phyloP scores from a whole-genome alignment of 306 rosid species.

The Vigna radiata region DNA sequence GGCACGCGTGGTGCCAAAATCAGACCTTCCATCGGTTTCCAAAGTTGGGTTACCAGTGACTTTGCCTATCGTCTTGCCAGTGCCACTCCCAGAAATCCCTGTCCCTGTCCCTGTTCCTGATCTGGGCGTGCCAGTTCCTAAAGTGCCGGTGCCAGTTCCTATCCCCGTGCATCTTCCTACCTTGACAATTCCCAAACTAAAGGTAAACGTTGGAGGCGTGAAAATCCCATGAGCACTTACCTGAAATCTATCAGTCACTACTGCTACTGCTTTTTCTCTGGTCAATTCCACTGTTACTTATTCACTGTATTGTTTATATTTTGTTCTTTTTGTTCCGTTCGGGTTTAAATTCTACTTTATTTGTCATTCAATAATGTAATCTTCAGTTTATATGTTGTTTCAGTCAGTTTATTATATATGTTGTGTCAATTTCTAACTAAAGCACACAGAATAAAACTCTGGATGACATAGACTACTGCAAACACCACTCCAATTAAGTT shows the following conservation, averaged over 20 bases:
- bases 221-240: constrained; percentile 12
- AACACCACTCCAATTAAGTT: too few species aligned
- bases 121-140: neutral
- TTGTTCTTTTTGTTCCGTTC: constrained; percentile 5
- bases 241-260: constrained; percentile 16
- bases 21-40: constrained; percentile 24
- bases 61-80: neutral
- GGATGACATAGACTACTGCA: too few species aligned
- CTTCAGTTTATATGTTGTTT: constrained; percentile 31
- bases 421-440: too few species aligned
- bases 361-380: constrained; percentile 25
- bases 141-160: neutral
- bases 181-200: neutral
- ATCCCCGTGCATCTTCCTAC: accelerated
- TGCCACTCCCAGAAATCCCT: too few species aligned
- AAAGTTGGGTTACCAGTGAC: constrained; percentile 37
- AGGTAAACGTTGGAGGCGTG: neutral
- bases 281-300: neutral
- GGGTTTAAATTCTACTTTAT: constrained; percentile 20
- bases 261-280: neutral
- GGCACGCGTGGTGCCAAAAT: constrained; percentile 48
- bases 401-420: neutral
- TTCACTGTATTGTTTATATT: neutral
- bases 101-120: neutral
- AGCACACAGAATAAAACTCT: too few species aligned